phyloP scores from a whole-genome alignment of 331 rosid genomes.

The Rhamnella rubrinervis region DNA sequence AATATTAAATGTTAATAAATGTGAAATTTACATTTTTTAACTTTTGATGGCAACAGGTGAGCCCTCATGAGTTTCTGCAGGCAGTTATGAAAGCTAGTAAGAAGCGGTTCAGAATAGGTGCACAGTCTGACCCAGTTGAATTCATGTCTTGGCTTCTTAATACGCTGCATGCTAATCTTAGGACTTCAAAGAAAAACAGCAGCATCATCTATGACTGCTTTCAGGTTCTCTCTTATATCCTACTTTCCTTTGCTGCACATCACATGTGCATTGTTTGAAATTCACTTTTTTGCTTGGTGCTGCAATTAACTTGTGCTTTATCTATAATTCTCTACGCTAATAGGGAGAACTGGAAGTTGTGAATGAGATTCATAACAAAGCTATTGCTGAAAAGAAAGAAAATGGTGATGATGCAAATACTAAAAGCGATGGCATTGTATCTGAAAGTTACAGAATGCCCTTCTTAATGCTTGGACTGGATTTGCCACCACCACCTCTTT shows the following conservation, averaged over 20 bases:
- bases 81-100: slow-evolving; percentile 99
- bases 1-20: slow-evolving; percentile 5
- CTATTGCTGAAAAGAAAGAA: slow-evolving; percentile 57
- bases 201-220: slow-evolving; percentile 89
- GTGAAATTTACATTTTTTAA: slow-evolving; percentile 19
- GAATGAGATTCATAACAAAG: slow-evolving; percentile 72
- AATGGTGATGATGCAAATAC: slow-evolving; percentile 39
- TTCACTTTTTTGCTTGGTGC: neutral
- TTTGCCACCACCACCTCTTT: slow-evolving; percentile 97
- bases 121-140: slow-evolving; percentile 93
- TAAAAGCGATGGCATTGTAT: slow-evolving; percentile 36
- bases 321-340: neutral
- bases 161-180: slow-evolving; percentile 77
- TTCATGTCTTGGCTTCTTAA: slow-evolving; percentile 98
- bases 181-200: slow-evolving; percentile 68
- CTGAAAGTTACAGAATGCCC: slow-evolving; percentile 78
- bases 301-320: neutral
- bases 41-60: slow-evolving; percentile 55
- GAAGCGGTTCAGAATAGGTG: slow-evolving; percentile 83
- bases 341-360: slow-evolving; percentile 97
- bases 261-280: neutral
- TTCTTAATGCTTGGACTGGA: slow-evolving; percentile 97
- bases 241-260: slow-evolving; percentile 6
- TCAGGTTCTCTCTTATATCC: slow-evolving; percentile 54
- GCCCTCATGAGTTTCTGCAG: slow-evolving; percentile 94